phyloP scores from a whole-genome alignment of 2,329 filamentous ascomycete genomes.

The Cadophora sp. region DNA sequence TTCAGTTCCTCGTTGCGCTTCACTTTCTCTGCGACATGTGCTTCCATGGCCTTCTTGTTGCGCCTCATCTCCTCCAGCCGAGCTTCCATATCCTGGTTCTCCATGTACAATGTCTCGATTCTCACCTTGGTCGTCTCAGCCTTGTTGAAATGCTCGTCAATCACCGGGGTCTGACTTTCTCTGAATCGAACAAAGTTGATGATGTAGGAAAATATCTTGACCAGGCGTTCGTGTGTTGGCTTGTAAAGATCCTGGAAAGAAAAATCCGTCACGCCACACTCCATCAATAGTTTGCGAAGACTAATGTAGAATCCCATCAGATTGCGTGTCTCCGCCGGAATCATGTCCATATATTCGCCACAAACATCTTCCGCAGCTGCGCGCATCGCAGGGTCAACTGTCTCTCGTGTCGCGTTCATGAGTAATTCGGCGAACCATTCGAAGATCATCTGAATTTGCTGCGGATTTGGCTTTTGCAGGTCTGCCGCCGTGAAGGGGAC shows the following conservation, averaged over 20 bases:
- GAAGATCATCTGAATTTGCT: conserved; percentile 96
- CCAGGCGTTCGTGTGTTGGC: conserved; percentile 86
- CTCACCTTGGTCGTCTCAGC: conserved; percentile 83
- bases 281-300: conserved; percentile 77
- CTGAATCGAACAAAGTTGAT: conserved; percentile 99
- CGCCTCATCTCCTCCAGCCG: conserved; percentile 81
- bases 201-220: conserved; percentile 95
- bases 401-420: conserved; percentile 91
- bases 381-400: conserved; percentile 93
- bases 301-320: conserved; percentile 95
- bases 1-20: conserved; percentile 88
- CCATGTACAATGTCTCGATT: conserved; percentile 83
- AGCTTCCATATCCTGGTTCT: conserved; percentile 87
- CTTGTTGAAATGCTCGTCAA: conserved; percentile 94
- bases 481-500: conserved; percentile 87
- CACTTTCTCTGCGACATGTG: conserved; percentile 82
- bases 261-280: conserved; percentile 94
- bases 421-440: conserved; percentile 96
- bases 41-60: conserved; percentile 81
- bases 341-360: conserved; percentile 81
- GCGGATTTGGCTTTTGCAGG: conserved; percentile 90
- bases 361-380: conserved; percentile 88
- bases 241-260: conserved; percentile 91
- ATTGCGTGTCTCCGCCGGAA: conserved; percentile 88
- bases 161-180: conserved; percentile 86